These are phyloP conservation scores for Exophiala bonariae DNA, from an alignment of 2,329 filamentous ascomycete species.

Conservation along the genomic window DNA sequence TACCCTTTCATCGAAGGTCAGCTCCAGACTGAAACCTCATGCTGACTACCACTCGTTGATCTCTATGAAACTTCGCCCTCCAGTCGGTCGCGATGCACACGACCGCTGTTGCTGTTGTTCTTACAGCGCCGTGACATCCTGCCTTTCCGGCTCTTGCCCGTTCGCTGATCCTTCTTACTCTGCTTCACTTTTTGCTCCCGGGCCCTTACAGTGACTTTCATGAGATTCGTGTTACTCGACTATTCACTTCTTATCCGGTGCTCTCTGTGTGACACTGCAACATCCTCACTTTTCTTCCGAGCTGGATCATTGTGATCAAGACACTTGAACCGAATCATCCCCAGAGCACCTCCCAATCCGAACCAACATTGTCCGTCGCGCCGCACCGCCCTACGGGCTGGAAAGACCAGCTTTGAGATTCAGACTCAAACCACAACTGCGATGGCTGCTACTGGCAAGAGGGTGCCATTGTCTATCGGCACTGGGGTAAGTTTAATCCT, in stretches of 20 bases:
- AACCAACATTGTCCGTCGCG: too few species aligned
- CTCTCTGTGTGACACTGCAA: too few species aligned
- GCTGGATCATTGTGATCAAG: too few species aligned
- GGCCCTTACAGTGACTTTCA: too few species aligned
- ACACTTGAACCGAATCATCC: too few species aligned
- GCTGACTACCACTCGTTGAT: slow-evolving; percentile 18
- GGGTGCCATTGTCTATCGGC: slow-evolving; percentile 6
- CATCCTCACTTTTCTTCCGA: too few species aligned
- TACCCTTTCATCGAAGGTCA: slow-evolving; percentile 11
- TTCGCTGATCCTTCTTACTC: background rate
- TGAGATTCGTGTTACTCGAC: too few species aligned
- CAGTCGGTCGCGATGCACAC: slow-evolving; percentile 9
- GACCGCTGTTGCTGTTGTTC: slow-evolving; percentile 5
- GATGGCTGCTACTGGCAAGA: slow-evolving; percentile 7
- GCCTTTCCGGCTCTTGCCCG: background rate
- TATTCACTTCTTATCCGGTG: too few species aligned
- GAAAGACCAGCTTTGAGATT: slow-evolving; percentile 3
- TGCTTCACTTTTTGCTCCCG: background rate
- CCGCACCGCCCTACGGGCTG: slow-evolving; percentile 8
- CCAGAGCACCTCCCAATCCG: too few species aligned
- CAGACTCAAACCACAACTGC: background rate
- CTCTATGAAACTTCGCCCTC: too few species aligned
- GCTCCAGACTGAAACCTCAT: slow-evolving; percentile 22
- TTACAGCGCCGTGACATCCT: background rate
- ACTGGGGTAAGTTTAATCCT: background rate